Base-by-base conservation (phyloP, 1,284 basidiomycete species). In the Ustilago sp. region DNA sequence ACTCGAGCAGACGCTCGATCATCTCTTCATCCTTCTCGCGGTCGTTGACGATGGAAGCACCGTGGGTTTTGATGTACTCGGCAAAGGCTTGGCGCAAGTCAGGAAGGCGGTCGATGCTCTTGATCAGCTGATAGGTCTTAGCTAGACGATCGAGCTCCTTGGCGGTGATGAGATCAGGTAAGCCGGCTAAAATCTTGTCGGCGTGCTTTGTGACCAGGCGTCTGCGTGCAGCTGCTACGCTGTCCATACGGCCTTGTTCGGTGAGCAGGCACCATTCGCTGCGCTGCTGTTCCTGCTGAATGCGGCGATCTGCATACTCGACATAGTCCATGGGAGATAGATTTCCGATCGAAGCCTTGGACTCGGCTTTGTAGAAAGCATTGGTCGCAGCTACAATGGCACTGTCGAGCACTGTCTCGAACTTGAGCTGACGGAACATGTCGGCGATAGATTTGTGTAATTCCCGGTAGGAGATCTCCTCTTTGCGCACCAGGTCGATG, bases 1-100 rank as follows among this genome's bases (percentile, higher is more conserved):
- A 80, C 38, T 69, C 79, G 51, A 83, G 71, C 28, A 84, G 72
- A 38, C 80, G 68, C 13, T 81, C 80, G 51, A 84, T 80, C 73
- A 85, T 80, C n/a, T 74, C 63, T 47, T 83, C 81, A 53, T 83
- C 82, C 47, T 64, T 69, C 12, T 58, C 69, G 35, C 74, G 69
- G 50, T 84, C 83, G 34, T 71, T 65, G 53, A 83, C 82, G 50
- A 83, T 81, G 35, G 68, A 50, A 13, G 68, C 66, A 11, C 77
- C 81, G 8, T 68, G 63, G 9, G 41, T 50, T 50, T 71, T 68
- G 72, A 83, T 80, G 62, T 78, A 76, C 28, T 68, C 68, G 23
- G 53, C 68, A 32, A 82, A 83, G 7, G 58, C 72, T 31, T 59
- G 67, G 48, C 80, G 72, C 23, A 83, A 56, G 15, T 68, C 64